Percentiles rank a stretch among this genome's conserved stretches.
Conservation (phyloP, 1,284 basidiomycete genomes). For the Gomphus bonarii region DNA sequence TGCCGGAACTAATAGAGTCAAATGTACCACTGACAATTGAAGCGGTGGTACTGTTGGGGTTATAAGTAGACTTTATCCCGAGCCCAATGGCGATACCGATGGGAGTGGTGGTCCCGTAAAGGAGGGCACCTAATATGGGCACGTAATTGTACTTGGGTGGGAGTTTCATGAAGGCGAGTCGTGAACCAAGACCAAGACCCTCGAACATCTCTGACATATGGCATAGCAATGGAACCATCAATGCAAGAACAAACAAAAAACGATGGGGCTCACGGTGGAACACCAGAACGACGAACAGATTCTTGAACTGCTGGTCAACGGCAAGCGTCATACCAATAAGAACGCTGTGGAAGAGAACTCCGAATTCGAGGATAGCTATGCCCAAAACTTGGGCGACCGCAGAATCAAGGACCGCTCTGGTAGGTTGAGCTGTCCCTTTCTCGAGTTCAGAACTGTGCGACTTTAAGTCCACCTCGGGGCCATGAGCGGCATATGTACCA, state of each 20-base stretch:
- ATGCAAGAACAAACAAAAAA: neutral
- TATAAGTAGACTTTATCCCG: slow-evolving; percentile 74
- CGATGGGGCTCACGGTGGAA: slow-evolving; percentile 65
- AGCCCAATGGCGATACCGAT: slow-evolving; percentile 79
- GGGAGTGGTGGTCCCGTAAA: slow-evolving; percentile 78
- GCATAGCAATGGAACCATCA: slow-evolving; percentile 2
- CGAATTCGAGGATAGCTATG: slow-evolving; percentile 82
- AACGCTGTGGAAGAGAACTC: slow-evolving; percentile 82
- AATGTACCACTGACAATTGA: slow-evolving; percentile 77
- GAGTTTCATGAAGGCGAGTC: slow-evolving; percentile 66
- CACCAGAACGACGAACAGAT: slow-evolving; percentile 84
- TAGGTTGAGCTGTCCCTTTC: neutral
- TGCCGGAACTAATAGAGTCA: slow-evolving; percentile 81
- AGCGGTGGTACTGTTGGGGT: slow-evolving; percentile 65
- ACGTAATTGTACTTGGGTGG: slow-evolving; percentile 49
- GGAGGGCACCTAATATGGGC: slow-evolving; percentile 50
- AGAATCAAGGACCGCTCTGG: slow-evolving; percentile 26
- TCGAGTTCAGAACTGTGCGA: slow-evolving; percentile 9
- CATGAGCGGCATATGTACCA: slow-evolving; percentile 57
- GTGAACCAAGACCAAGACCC: slow-evolving; percentile 82
- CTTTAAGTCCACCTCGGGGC: slow-evolving; percentile 33
- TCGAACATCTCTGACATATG: slow-evolving; percentile 69
- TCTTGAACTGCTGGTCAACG: slow-evolving; percentile 70
- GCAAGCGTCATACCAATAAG: slow-evolving; percentile 93
- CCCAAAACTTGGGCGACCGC: slow-evolving; percentile 75